These are phyloP conservation scores for Fusarium denticulatum DNA, from an alignment of 2,329 filamentous ascomycete genomes.

Conservation along the genomic window DNA sequence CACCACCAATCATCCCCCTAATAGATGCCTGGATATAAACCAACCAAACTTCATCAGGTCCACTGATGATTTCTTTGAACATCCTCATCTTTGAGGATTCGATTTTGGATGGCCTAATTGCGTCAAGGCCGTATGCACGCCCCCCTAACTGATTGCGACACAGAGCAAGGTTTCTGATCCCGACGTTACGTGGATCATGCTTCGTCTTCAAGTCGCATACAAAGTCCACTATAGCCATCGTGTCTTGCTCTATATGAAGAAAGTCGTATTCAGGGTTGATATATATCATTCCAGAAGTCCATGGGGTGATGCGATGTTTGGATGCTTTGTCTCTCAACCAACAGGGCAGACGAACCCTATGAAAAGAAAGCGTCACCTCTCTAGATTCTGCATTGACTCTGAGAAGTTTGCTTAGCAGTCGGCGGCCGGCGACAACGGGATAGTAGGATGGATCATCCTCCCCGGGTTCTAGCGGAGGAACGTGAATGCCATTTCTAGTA, in stretches of 20 bases:
- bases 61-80: neutral
- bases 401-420: neutral
- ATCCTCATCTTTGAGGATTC: neutral
- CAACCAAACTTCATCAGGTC: neutral
- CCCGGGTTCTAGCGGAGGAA: no score
- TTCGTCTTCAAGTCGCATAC: neutral
- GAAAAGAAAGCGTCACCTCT: neutral
- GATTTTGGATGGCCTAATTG: neutral
- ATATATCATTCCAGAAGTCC: neutral
- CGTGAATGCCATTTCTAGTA: neutral
- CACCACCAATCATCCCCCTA: fast-evolving
- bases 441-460: neutral
- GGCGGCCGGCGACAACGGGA: neutral
- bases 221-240: neutral
- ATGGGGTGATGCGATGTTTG: fast-evolving
- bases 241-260: neutral
- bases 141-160: neutral
- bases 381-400: neutral
- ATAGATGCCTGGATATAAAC: neutral
- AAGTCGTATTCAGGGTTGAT: neutral
- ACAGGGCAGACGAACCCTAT: neutral
- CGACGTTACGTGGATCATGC: neutral
- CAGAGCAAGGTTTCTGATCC: neutral
- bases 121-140: neutral
- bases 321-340: neutral